These are phyloP conservation scores for Puccinia triticina DNA, from an alignment of 1,284 basidiomycete genomes.

Conservation along the genomic window DNA sequence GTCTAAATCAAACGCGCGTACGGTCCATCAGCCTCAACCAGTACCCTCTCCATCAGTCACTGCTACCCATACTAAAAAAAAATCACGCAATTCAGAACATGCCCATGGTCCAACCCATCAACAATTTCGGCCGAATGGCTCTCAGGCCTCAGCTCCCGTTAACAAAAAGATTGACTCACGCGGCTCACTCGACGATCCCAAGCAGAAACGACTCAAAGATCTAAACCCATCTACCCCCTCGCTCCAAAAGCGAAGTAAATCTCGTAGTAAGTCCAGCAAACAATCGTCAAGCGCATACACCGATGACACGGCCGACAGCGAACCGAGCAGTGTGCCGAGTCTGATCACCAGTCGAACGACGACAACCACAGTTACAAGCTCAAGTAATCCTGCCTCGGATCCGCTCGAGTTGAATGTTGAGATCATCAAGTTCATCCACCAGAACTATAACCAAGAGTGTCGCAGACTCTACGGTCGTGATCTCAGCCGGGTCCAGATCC, in stretches of 20 bases:
- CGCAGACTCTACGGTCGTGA: slow-evolving; percentile 23
- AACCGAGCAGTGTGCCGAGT: not conserved
- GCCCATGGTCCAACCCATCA: not conserved
- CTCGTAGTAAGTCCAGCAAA: not conserved
- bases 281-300: slow-evolving; percentile 2
- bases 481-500: slow-evolving; percentile 25
- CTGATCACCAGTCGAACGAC: not conserved
- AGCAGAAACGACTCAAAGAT: not conserved
- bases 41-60: slow-evolving; percentile 21
- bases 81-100: not conserved
- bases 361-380: not conserved
- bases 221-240: not conserved
- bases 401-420: not conserved
- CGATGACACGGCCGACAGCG: not conserved
- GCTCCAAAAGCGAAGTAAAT: not conserved
- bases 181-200: not conserved
- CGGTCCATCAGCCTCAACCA: slow-evolving; percentile 5
- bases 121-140: not conserved
- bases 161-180: not conserved
- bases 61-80: not conserved
- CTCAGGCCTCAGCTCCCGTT: not conserved
- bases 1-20: not conserved
- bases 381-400: not conserved
- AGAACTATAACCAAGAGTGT: slow-evolving; percentile 25
- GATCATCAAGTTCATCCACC: slow-evolving; percentile 34